Percentiles rank a stretch among this genome's conserved stretches.
These are phyloP conservation scores for Solanum chmielewskii DNA, from an alignment of 257 asterid species.

Conservation along the genomic window DNA sequence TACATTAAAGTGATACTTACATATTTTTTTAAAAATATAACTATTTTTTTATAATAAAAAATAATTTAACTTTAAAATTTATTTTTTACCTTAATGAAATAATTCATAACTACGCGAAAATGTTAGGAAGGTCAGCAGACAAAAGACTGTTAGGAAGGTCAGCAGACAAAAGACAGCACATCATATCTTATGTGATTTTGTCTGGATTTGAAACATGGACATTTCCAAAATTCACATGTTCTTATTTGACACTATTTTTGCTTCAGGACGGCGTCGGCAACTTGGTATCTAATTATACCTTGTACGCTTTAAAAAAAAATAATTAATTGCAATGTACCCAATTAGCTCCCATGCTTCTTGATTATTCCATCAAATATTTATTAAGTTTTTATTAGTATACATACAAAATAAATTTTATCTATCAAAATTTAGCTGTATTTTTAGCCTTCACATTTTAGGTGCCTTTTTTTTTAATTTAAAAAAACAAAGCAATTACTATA, in stretches of 20 bases:
- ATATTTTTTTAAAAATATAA: too few relatives aligned
- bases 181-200: conserved; percentile 16
- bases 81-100: fast-evolving
- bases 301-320: too few relatives aligned
- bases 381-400: too few relatives aligned
- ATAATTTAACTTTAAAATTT: too few relatives aligned
- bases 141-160: neutral
- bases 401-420: too few relatives aligned
- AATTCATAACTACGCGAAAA: neutral
- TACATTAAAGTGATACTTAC: too few relatives aligned
- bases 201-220: neutral
- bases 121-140: neutral
- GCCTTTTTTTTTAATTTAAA: neutral
- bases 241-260: neutral
- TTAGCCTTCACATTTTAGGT: neutral
- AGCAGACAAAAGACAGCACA: conserved; percentile 10
- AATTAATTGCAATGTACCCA: too few relatives aligned
- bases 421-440: neutral
- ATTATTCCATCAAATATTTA: too few relatives aligned
- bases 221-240: conserved; percentile 11
- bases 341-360: too few relatives aligned
- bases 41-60: too few relatives aligned
- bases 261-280: neutral
- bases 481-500: neutral
- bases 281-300: neutral